These are phyloP conservation scores for Paraglomus occultum DNA, from an alignment of 192 early-diverging fungal species.

Conservation along the genomic window DNA sequence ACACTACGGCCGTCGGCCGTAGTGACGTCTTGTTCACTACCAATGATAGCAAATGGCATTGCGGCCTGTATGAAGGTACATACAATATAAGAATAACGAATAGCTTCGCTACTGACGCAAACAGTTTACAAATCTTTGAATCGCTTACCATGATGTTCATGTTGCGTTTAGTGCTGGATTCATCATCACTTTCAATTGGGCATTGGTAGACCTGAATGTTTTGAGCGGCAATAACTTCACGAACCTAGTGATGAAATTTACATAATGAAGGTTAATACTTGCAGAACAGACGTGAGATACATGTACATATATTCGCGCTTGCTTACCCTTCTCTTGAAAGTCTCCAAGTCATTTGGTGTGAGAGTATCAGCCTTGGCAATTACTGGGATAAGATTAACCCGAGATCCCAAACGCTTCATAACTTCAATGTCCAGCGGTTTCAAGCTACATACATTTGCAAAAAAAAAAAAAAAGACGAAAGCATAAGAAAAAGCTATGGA, in stretches of 20 bases:
- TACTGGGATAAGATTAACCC: conserved; percentile 97
- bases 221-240: conserved; percentile 89
- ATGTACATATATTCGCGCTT: neutral
- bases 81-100: conserved; percentile 19
- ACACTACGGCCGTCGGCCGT: conserved; percentile 83
- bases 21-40: conserved; percentile 81
- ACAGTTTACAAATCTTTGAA: conserved; percentile 7
- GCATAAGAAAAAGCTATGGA: too few relatives aligned
- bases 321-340: conserved; percentile 92
- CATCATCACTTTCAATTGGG: conserved; percentile 88
- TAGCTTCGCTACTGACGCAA: conserved; percentile 10
- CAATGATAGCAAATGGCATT: conserved; percentile 96
- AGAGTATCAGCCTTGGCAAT: conserved; percentile 99
- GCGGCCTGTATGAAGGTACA: conserved; percentile 53
- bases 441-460: conserved; percentile 43
- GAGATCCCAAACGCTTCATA: conserved; percentile 95
- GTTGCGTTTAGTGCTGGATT: conserved; percentile 73
- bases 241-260: conserved; percentile 50
- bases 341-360: conserved; percentile 83
- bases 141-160: conserved; percentile 66
- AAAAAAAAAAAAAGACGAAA: conserved; percentile 27
- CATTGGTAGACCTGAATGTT: conserved; percentile 91
- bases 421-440: conserved; percentile 95
- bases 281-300: neutral
- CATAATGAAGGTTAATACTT: conserved; percentile 4